Evolutionary conservation across 352 stramenopile species (phyloP), one percentile per base, ranked within the genome.

Genomic region (Globisporangium recalcitrans): DNA sequence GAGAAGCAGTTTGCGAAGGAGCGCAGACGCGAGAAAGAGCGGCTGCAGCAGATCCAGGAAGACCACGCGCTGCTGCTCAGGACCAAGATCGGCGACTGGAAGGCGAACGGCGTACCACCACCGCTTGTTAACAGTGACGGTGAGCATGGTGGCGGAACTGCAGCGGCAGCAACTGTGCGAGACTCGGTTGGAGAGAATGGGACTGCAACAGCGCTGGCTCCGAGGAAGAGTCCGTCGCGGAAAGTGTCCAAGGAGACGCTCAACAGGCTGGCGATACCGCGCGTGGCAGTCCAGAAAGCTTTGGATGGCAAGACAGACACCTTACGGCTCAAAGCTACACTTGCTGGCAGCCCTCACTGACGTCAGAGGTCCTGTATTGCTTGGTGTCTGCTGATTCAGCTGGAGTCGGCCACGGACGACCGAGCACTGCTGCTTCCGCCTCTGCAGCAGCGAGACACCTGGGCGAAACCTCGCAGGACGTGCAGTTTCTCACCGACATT

Each of bases 1-100:
- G 77, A 87, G 59, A 76, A 81, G 27, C 71, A 84, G 62, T 87
- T 89, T 36, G 62, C 65, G 24, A 67, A 74, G 10, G 76, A 87
- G 51, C 72, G 80, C 26, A 64, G 38, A 2, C 68, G 64, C 32
- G 80, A 89, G 63, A 67, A 69, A 8, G 77, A 89, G 53, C 67
- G 73, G 16, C 66, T 89, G 52, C 70, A 66, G 24, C 78, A 85
- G n/a, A 82, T 89, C 24, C 72, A 83, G 53, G 78, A 86, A 47
- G 77, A 89, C 60, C 78, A 87, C 46, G 58, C 69, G 21, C 38
- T 87, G 55, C 69, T 87, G 26, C 44, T 86, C 16, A 73, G 69
- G 13, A 69, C 70, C 16, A 89, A 87, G 65, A 67, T 81, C 22
- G 67, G 65, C 5, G 72, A 89, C 51, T 87, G 77, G 80, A 86